Base-by-base conservation (phyloP, 345 rosid genomes). In the Syzygium jambos region DNA sequence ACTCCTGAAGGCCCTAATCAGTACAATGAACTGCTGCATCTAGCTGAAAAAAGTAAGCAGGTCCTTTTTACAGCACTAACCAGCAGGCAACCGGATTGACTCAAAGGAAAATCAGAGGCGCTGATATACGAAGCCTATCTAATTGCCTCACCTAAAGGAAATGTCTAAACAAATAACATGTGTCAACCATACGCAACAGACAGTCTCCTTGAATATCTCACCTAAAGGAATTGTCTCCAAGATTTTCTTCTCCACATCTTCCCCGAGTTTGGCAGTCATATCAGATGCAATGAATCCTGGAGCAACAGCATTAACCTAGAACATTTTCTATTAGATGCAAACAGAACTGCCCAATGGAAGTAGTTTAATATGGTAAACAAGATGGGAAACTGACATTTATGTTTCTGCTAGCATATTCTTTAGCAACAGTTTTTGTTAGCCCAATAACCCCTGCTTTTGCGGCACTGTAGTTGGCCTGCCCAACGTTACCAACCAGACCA, bases 381-480 rank as follows among this genome's bases (percentile, higher is more conserved):
- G 25, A 52, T 52, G 43, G 87, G 88, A 85, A 83, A 51, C 95
- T 87, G 86, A 95, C 99, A 90, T 93, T 98, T 51, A 98, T 96
- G 87, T 95, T 95, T 93, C 99, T 93, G 95, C 98, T 92, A 7
- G 98, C 94, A 92, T 93, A 95, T 90, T 98, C 99, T 93, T 89
- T 96, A 38, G 99, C 99, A 85, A 91, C 96, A 89, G 93, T 88
- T 91, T 98, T 98, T 86, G 99, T 95, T 38, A 98, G 85, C 63
- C 98, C 95, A 92, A 98, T 98, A 88, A 98, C 99, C 89, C 99
- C 99, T 38, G 97, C 99, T 92, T 98, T 98, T 30, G 99, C 98
- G 52, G 99, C 99, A 90, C 97, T 95, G 88, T 96, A 98, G 94
- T 98, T 98, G 88, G 99, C 98, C 94, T 98, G 99, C 51, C 99